Conservation (phyloP, 371 early-diverging fungal species). For the Funneliformis caledonium region DNA sequence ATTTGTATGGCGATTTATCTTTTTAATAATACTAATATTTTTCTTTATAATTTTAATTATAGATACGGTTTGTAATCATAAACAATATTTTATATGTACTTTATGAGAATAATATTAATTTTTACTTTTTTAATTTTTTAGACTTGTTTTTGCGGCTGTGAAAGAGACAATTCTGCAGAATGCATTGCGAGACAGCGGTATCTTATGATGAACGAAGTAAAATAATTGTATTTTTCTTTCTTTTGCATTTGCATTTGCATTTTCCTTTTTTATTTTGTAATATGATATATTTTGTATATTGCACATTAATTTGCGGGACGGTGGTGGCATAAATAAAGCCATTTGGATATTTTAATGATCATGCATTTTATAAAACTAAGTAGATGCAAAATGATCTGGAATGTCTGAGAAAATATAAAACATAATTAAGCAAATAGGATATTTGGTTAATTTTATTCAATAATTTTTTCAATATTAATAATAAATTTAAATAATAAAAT, state of each 20-base stretch:
- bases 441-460: not conserved
- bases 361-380: not conserved
- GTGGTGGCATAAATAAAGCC: constrained; percentile 28
- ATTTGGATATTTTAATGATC: not conserved
- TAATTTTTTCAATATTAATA: too few relatives aligned
- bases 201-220: constrained; percentile 37
- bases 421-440: not conserved
- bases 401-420: not conserved
- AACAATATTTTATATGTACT: not conserved
- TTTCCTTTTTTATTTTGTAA: constrained; percentile 9
- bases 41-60: not conserved
- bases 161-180: constrained; percentile 80
- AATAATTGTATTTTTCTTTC: not conserved
- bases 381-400: not conserved
- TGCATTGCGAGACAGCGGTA: constrained; percentile 69
- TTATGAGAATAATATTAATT: not conserved
- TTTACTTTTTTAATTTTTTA: constrained; percentile 41
- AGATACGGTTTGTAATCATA: constrained; percentile 31
- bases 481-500: too few relatives aligned
- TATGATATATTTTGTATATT: constrained; percentile 31
- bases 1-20: not conserved
- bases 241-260: not conserved
- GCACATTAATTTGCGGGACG: constrained; percentile 25
- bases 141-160: constrained; percentile 77
- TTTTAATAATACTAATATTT: not conserved